Percentiles rank a stretch among this genome's conserved stretches.
Evolutionary conservation across 106 monocot genomes (phyloP).

Genomic region (Phalaenopsis aphrodite): DNA sequence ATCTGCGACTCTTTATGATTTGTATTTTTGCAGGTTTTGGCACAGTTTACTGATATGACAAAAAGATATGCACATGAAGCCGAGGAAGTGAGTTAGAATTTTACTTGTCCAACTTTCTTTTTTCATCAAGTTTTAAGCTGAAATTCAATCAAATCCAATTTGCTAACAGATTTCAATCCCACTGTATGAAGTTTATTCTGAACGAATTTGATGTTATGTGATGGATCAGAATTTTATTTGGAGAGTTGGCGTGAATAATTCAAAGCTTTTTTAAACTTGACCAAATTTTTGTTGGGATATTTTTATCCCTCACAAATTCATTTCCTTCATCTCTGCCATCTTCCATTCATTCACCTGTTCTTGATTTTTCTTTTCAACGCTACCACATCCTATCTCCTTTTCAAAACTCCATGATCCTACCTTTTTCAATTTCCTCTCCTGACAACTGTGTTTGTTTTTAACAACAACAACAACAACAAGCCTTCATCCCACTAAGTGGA

Average conservation of each 20-base stretch:
- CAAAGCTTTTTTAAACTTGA: no score
- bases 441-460: no score
- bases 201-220: background rate
- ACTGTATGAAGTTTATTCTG: background rate
- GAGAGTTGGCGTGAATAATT: background rate
- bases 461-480: no score
- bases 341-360: background rate
- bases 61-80: conserved; percentile 84
- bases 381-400: background rate
- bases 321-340: background rate
- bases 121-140: background rate
- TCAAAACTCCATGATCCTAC: background rate
- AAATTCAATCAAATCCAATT: background rate
- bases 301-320: no score
- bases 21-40: conserved; percentile 44
- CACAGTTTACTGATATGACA: conserved; percentile 93
- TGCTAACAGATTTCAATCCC: background rate
- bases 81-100: conserved; percentile 56
- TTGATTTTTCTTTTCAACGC: background rate
- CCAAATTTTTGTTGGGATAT: no score
- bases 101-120: background rate
- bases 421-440: background rate
- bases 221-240: background rate
- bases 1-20: background rate
- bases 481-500: no score